phyloP scores from a whole-genome alignment of 352 stramenopile species.

The Aphanomyces stellatus region DNA sequence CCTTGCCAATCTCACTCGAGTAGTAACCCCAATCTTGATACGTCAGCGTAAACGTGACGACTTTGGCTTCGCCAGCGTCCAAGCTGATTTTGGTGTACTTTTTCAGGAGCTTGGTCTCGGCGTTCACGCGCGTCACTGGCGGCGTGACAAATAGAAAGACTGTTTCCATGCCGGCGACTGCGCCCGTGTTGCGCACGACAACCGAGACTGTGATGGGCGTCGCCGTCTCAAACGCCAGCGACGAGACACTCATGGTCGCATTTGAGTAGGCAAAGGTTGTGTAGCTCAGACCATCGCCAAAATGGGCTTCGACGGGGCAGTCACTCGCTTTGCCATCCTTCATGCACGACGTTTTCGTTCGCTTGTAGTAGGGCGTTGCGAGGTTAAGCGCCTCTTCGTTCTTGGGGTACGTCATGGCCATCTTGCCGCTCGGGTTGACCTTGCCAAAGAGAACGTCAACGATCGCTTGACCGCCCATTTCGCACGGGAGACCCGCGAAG shows the following conservation, averaged over 20 bases:
- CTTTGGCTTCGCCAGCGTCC: slow-evolving; percentile 32
- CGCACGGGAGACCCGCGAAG: slow-evolving; percentile 61
- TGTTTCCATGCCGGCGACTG: slow-evolving; percentile 44
- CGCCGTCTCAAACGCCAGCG: slow-evolving; percentile 22
- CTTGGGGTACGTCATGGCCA: slow-evolving; percentile 77
- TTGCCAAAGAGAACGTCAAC: slow-evolving; percentile 58
- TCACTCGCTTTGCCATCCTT: slow-evolving; percentile 27
- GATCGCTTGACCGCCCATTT: slow-evolving; percentile 65
- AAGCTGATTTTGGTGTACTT: slow-evolving; percentile 67
- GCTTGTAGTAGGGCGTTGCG: slow-evolving; percentile 20
- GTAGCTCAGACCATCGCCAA: slow-evolving; percentile 65
- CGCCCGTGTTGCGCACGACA: slow-evolving; percentile 29
- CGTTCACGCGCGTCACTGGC: slow-evolving; percentile 45
- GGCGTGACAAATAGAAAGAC: slow-evolving; percentile 73
- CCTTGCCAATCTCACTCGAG: slow-evolving; percentile 43
- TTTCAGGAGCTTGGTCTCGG: slow-evolving; percentile 74
- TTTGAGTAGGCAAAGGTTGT: slow-evolving; percentile 48
- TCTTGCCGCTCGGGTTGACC: slow-evolving; percentile 57
- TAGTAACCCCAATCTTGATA: slow-evolving; percentile 52
- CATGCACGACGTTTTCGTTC: slow-evolving; percentile 26
- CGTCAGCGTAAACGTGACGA: slow-evolving; percentile 30
- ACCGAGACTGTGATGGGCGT: slow-evolving; percentile 36
- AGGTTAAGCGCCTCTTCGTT: slow-evolving; percentile 24
- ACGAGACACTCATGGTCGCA: slow-evolving; percentile 35
- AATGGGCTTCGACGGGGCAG: slow-evolving; percentile 38